These are phyloP conservation scores for Populus davidiana DNA, from an alignment of 345 rosid genomes.

Conservation along the genomic window DNA sequence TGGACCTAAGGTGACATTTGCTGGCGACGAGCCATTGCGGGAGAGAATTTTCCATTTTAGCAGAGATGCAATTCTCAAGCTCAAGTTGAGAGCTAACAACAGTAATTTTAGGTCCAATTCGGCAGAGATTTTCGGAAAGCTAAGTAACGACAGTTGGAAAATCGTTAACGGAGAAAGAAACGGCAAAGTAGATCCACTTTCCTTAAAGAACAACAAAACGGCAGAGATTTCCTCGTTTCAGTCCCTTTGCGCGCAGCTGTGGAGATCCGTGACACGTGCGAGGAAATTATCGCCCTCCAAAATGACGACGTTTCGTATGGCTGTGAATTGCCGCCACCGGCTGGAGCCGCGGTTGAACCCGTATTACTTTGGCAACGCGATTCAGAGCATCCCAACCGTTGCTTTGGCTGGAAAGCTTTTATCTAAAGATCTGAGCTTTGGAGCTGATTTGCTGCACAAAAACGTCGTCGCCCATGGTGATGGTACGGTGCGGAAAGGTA, in stretches of 20 bases:
- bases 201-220: conserved; percentile 10
- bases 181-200: conserved; percentile 25
- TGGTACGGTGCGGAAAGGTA: conserved; percentile 59
- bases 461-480: conserved; percentile 79
- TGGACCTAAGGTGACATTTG: conserved; percentile 71
- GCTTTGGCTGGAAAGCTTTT: conserved; percentile 55
- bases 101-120: not conserved
- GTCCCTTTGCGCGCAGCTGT: conserved; percentile 77
- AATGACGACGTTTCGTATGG: conserved; percentile 86
- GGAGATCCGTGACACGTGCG: conserved; percentile 85
- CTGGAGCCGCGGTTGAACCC: conserved; percentile 66
- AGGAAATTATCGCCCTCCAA: conserved; percentile 55
- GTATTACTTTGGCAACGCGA: conserved; percentile 87
- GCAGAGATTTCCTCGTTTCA: conserved; percentile 87
- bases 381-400: conserved; percentile 84
- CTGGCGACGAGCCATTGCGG: conserved; percentile 65
- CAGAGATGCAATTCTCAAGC: conserved; percentile 60
- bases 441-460: conserved; percentile 57
- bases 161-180: conserved; percentile 42
- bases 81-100: conserved; percentile 57
- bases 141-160: conserved; percentile 46
- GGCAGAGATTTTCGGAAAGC: conserved; percentile 51
- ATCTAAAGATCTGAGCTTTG: conserved; percentile 58
- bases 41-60: conserved; percentile 85
- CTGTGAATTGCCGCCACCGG: conserved; percentile 89